Evolutionary conservation across 1,284 basidiomycete genomes (phyloP), one percentile per base, ranked within the genome.

Genomic region (Sutorius eximius): DNA sequence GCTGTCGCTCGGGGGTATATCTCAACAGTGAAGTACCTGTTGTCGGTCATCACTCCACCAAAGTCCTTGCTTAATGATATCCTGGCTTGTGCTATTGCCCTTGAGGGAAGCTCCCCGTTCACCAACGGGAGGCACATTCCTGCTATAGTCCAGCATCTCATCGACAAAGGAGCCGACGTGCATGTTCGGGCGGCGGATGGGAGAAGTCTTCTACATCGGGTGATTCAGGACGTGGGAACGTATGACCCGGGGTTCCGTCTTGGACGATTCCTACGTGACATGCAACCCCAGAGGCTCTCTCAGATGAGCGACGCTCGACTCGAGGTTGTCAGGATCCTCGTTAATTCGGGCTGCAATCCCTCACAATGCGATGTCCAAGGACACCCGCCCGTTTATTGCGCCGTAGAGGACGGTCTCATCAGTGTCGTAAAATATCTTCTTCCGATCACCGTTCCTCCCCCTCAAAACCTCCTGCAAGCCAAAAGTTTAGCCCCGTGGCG

Each of bases 301-400:
- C 27, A 3, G 18, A 20, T 8, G 8, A 15, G 24, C 16, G 9
- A 13, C 16, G n/a, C 3, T n/a, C 50, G 5, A 22, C 10, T 40
- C 49, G 9, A 3, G 1, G 15, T 37, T 2, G 13, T 40, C 22
- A 16, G 30, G 30, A 2, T 43, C 10, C 52, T 57, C 16, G 44
- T 57, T 7, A 13, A 24, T 27, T 24, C 30, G 3, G 57, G 55
- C 12, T 55, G 55, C n/a, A 20, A 57, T 49, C 52, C 51, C 24
- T 55, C 51, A 5, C 22, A 18, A 3, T 34, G 42, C n/a, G 44
- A 45, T 24, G 41, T 24, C 16, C 0, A 40, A 3, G 49, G 38
- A 18, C 15, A 18, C 29, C 24, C 34, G 6, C 51, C 57, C 29
- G 3, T 59, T 9, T 43, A 45, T 18, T 18, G 16, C 10, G 55